A percentile compares a stretch with the other conserved stretches of the same genome.
Conservation (phyloP, 169 alveolate species). For the Pseudocohnilembus persalinus region DNA sequence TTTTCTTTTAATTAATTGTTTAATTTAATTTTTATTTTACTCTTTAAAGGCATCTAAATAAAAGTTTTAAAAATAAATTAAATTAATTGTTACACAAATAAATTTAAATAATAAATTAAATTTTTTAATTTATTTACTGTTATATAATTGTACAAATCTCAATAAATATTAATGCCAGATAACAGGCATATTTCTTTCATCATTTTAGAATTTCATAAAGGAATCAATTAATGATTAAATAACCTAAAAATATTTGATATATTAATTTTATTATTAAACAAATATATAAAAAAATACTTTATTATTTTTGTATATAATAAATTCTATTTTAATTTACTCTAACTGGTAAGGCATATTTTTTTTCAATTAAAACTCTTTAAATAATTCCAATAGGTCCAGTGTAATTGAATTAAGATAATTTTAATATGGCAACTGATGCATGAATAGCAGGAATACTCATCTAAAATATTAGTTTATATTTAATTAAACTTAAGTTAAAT, state of each 20-base stretch:
- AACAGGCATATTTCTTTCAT: slow-evolving; percentile 88
- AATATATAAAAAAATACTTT: not conserved
- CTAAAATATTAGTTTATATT: slow-evolving; percentile 23
- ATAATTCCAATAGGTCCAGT: slow-evolving; percentile 90
- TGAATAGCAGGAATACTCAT: slow-evolving; percentile 88
- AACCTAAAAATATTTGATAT: not conserved
- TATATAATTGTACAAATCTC: slow-evolving; percentile 86
- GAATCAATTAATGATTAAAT: slow-evolving; percentile 79
- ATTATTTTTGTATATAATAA: too few species aligned
- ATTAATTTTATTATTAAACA: too few species aligned
- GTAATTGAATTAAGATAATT: slow-evolving; percentile 85
- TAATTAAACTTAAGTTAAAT: too few species aligned
- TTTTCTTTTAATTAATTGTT: slow-evolving; percentile 57
- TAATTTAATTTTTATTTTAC: slow-evolving; percentile 50
- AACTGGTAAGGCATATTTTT: slow-evolving; percentile 91
- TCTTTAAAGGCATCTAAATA: slow-evolving; percentile 17
- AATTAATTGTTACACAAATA: not conserved
- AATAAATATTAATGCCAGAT: slow-evolving; percentile 94
- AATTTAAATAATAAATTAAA: slow-evolving; percentile 1
- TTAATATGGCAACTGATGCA: slow-evolving; percentile 91
- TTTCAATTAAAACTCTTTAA: slow-evolving; percentile 89
- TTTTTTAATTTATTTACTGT: slow-evolving; percentile 51
- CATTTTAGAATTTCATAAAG: slow-evolving; percentile 74
- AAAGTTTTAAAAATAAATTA: not conserved
- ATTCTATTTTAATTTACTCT: too few species aligned